These are phyloP conservation scores for Tetracladium marchalianum DNA, from an alignment of 495 filamentous ascomycete genomes.

Conservation along the genomic window DNA sequence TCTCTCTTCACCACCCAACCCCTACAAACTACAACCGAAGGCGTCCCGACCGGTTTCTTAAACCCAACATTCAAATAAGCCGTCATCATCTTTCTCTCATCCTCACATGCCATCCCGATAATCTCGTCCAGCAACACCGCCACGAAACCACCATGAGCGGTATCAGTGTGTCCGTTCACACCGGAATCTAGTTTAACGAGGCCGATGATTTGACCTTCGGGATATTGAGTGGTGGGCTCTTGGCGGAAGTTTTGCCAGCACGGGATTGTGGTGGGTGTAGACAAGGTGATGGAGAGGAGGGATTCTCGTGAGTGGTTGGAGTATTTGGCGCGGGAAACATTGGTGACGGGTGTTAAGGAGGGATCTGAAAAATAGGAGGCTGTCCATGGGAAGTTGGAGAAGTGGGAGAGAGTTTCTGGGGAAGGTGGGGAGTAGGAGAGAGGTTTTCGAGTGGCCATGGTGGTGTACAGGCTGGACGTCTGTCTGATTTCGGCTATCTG, in stretches of 20 bases:
- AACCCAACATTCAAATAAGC: constrained; percentile 22
- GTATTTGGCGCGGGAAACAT: background rate
- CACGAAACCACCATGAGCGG: constrained; percentile 14
- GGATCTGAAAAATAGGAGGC: background rate
- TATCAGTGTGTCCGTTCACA: constrained; percentile 10
- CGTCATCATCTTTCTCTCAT: constrained; percentile 16
- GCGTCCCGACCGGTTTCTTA: constrained; percentile 22
- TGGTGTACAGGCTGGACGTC: too few species aligned
- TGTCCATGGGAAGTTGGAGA: background rate
- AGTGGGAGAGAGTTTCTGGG: background rate
- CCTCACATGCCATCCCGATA: constrained; percentile 13
- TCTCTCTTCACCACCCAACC: constrained; percentile 20
- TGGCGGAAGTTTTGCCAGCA: constrained; percentile 38
- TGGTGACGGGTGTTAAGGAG: background rate
- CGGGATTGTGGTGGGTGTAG: constrained; percentile 38
- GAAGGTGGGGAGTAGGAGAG: too few species aligned
- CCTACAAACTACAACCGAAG: constrained; percentile 19
- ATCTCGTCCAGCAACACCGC: constrained; percentile 19
- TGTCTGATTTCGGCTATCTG: too few species aligned
- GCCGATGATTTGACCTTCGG: background rate
- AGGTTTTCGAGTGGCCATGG: too few species aligned
- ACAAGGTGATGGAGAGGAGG: constrained; percentile 46
- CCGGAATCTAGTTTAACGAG: constrained; percentile 5
- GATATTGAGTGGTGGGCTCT: constrained; percentile 11
- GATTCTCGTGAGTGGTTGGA: constrained; percentile 31